Base-by-base conservation (phyloP, 768 basidiomycete genomes). In the Termitomyces bulborhizus region DNA sequence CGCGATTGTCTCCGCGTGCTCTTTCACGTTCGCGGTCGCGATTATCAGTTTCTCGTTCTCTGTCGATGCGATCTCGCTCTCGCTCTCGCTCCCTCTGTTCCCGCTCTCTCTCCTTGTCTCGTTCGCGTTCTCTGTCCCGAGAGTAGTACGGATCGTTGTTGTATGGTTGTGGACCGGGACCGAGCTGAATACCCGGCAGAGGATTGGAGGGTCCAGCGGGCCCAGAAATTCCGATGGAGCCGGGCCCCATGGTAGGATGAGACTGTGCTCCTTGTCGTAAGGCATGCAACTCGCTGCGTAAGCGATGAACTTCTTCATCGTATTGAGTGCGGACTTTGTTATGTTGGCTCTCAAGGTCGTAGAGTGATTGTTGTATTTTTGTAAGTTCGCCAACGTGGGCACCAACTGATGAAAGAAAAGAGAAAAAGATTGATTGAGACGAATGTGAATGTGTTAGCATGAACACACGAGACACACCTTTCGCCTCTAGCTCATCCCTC, bases 401-500 rank as follows among this genome's bases (percentile, higher is more conserved):
- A 18, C 21, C 27, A 39, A 61, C 60, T 60, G 53, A 54, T 51
- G 34, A 45, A 6, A 29, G 29, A 29, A 29, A 29, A 4, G 34
- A 31, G 9, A 32, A 36, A 53, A 49, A 51, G 46, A 53, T 46
- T 2, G n/a, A 55, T 32, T n/a, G 40, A 24, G 21, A 48, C 11
- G 51, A 29, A 18, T 7, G 39, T 13, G 51, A 29, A 18, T 7
- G 39, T 6, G 15, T 32, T 41, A 42, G 26, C 5, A 55, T 34
- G 18, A 39, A 34, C 4, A 12, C 9, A 39, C 16, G 44, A 31
- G 24, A 76, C 85, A 55, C 60, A 95, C 96, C 82, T 79, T 93
- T 94, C 6, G 75, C 76, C 71, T 98, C 95, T 66, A 85, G 90
- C 55, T 98, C 96, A 61, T 97, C 94, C 48, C 90, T 76, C 71